phyloP scores from a whole-genome alignment of 768 basidiomycete genomes.

The Mycena maculata region DNA sequence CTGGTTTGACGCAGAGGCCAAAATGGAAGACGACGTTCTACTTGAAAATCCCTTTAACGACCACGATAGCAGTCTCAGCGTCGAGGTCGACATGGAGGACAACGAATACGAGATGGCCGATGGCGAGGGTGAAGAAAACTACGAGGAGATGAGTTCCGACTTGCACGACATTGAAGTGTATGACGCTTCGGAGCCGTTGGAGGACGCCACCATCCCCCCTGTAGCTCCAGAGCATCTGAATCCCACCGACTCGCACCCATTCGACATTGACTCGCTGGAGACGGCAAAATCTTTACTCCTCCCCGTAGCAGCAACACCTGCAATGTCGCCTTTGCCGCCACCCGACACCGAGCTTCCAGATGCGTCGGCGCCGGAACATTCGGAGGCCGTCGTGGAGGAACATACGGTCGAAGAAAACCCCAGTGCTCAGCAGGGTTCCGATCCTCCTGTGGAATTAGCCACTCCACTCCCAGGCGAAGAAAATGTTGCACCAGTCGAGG shows the following conservation, averaged over 20 bases:
- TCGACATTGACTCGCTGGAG: conserved; percentile 13
- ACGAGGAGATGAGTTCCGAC: conserved; percentile 43
- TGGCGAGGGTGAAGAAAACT: conserved; percentile 43
- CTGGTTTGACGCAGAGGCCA: conserved; percentile 64
- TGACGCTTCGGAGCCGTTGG: conserved; percentile 49
- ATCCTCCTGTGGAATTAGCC: conserved; percentile 56
- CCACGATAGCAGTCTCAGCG: conserved; percentile 50
- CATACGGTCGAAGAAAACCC: conserved; percentile 38
- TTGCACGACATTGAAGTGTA: conserved; percentile 62
- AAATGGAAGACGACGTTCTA: conserved; percentile 69
- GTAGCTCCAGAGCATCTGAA: conserved; percentile 7
- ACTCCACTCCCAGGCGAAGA: conserved; percentile 40
- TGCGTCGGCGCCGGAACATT: conserved; percentile 42
- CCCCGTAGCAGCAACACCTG: conserved; percentile 13
- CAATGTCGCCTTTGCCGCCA: conserved; percentile 35
- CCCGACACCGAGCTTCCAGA: conserved; percentile 57
- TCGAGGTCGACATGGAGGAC: conserved; percentile 78
- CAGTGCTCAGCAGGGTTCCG: conserved; percentile 53
- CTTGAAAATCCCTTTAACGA: conserved; percentile 35
- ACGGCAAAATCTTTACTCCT: not conserved
- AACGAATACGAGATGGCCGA: conserved; percentile 73
- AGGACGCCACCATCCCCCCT: conserved; percentile 28
- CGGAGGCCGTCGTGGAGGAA: conserved; percentile 51
- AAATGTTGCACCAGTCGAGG: conserved; percentile 14
- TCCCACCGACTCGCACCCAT: conserved; percentile 4